Conservation (phyloP, 768 basidiomycete genomes). For the Mycena leptocephala region DNA sequence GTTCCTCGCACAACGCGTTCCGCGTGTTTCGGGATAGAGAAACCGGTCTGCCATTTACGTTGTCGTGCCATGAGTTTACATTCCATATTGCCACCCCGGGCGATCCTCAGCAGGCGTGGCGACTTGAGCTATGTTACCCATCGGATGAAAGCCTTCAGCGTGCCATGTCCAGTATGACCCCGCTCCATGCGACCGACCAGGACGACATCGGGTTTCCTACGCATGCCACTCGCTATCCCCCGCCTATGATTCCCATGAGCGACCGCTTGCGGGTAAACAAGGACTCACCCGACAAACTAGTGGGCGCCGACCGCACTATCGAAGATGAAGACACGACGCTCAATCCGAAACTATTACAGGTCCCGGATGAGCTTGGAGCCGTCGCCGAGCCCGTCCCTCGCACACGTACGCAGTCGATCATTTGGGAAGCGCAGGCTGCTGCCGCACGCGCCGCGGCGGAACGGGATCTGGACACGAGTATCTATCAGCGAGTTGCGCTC, state of each 20-base stretch:
- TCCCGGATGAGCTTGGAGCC: too few species aligned
- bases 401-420: too few species aligned
- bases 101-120: not conserved
- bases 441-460: too few species aligned
- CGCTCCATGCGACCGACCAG: not conserved
- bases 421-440: too few species aligned
- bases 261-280: not conserved
- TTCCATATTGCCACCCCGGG: not conserved
- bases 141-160: not conserved
- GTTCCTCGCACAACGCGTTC: not conserved
- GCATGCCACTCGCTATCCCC: not conserved
- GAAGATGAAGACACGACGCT: too few species aligned
- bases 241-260: not conserved
- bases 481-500: too few species aligned
- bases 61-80: not conserved
- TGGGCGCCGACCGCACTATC: too few species aligned
- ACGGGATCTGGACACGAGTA: too few species aligned
- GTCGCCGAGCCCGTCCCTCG: too few species aligned
- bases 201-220: not conserved
- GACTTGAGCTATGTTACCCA: not conserved
- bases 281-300: too few species aligned
- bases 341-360: too few species aligned
- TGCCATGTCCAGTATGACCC: not conserved
- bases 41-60: not conserved
- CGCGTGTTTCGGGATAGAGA: not conserved